Evolutionary conservation across 345 rosid species (phyloP).

Genomic region (Gossypium australe): DNA sequence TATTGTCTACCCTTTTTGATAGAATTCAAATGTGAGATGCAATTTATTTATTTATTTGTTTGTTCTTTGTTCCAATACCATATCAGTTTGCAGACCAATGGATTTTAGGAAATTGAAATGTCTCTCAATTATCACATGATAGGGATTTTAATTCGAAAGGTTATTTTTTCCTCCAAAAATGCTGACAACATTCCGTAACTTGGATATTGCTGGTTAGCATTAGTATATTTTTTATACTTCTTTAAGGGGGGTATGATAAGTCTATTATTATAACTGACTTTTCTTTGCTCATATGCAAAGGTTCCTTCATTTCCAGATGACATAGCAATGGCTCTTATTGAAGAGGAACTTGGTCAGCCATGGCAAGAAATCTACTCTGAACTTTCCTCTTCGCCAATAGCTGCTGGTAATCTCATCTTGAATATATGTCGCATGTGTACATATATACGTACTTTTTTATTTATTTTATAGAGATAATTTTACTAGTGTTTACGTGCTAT

Average conservation of each 20-base stretch:
- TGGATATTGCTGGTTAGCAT: neutral
- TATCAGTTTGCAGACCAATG: neutral
- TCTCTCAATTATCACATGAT: neutral
- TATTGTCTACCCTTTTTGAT: neutral
- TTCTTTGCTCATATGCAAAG: conserved; percentile 45
- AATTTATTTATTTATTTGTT: neutral
- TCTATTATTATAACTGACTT: conserved; percentile 15
- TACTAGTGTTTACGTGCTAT: neutral
- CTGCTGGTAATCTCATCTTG: conserved; percentile 60
- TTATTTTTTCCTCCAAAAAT: neutral
- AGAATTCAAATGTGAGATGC: neutral
- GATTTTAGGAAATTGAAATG: neutral
- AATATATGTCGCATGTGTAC: neutral
- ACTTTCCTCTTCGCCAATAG: conserved; percentile 90
- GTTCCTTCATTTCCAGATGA: conserved; percentile 99
- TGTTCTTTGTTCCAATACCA: neutral
- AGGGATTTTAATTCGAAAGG: neutral
- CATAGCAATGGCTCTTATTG: conserved; percentile 90
- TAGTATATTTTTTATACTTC: neutral
- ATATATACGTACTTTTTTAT: neutral
- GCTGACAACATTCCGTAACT: neutral
- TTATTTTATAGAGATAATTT: neutral
- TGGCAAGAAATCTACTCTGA: conserved; percentile 84
- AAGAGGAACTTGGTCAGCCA: conserved; percentile 93
- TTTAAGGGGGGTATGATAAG: neutral